Conservation (phyloP, 768 basidiomycete genomes). For the Leccinum truebloodii region DNA sequence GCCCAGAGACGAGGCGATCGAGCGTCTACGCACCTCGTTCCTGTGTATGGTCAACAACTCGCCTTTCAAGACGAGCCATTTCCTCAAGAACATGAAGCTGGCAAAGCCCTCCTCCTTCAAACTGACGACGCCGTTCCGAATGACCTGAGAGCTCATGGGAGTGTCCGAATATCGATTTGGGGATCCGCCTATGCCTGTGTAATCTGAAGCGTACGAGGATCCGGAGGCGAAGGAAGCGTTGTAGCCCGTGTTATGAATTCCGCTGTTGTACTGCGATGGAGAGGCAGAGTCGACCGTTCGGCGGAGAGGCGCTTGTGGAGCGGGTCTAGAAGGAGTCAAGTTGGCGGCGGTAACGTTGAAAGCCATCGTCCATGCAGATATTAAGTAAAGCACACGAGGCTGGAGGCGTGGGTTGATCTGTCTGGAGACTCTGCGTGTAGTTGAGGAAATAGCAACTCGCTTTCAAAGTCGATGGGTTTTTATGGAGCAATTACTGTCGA, state of each 20-base stretch:
- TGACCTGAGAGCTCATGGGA: constrained; percentile 42
- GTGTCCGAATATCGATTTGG: constrained; percentile 54
- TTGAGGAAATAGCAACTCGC: neutral
- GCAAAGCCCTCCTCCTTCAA: constrained; percentile 95
- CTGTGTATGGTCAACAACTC: constrained; percentile 81
- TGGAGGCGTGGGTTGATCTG: neutral
- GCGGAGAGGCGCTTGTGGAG: constrained; percentile 66
- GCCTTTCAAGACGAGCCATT: constrained; percentile 87
- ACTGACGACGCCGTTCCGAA: constrained; percentile 73
- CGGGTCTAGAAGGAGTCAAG: constrained; percentile 76
- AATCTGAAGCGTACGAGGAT: constrained; percentile 65
- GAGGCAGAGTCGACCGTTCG: constrained; percentile 41
- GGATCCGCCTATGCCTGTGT: constrained; percentile 81
- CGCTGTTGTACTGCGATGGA: constrained; percentile 34
- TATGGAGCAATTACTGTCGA: neutral
- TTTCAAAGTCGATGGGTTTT: neutral
- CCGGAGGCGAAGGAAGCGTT: constrained; percentile 56
- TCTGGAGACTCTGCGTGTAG: neutral
- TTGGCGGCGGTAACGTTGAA: constrained; percentile 55
- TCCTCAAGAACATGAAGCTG: constrained; percentile 88
- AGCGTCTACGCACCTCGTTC: constrained; percentile 69
- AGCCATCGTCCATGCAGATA: constrained; percentile 39
- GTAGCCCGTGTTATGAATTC: constrained; percentile 58
- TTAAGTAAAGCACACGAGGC: constrained; percentile 16
- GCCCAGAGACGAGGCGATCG: neutral